Percentiles rank a stretch among this genome's conserved stretches.
Evolutionary conservation across 495 filamentous ascomycete genomes (phyloP).

Genomic region (Stereocaulon alpinum): DNA sequence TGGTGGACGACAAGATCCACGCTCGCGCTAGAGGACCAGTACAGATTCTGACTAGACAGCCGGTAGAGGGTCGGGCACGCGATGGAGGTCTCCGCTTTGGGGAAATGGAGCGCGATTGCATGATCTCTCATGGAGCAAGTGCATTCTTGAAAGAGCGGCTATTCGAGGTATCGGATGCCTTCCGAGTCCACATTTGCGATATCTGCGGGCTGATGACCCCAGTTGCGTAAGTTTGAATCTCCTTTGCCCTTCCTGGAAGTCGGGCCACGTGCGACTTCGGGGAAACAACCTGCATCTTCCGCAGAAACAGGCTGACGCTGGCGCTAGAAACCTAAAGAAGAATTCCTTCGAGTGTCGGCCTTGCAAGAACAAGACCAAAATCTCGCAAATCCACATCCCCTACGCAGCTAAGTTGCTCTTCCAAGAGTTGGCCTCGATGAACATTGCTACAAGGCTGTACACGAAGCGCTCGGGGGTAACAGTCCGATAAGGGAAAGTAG

Average conservation of each 20-base stretch:
- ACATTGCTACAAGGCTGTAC: slow-evolving; percentile 95
- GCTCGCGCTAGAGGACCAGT: slow-evolving; percentile 89
- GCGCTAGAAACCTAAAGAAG: slow-evolving; percentile 77
- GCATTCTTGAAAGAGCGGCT: slow-evolving; percentile 94
- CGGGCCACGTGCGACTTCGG: slow-evolving; percentile 5
- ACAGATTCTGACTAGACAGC: slow-evolving; percentile 94
- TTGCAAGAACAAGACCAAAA: slow-evolving; percentile 96
- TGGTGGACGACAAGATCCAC: slow-evolving; percentile 99
- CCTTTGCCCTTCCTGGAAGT: not conserved
- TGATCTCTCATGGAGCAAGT: slow-evolving; percentile 96
- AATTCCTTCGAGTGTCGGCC: slow-evolving; percentile 91
- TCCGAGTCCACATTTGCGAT: slow-evolving; percentile 95
- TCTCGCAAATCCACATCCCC: slow-evolving; percentile 93
- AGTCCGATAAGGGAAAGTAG: slow-evolving; percentile 37
- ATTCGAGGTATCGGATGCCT: slow-evolving; percentile 97
- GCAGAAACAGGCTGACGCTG: slow-evolving; percentile 22
- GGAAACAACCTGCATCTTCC: not conserved
- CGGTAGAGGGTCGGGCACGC: slow-evolving; percentile 94
- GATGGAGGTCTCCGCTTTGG: slow-evolving; percentile 98
- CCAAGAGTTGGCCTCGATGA: slow-evolving; percentile 96
- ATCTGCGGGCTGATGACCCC: slow-evolving; percentile 98
- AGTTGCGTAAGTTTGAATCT: slow-evolving; percentile 69
- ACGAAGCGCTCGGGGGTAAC: slow-evolving; percentile 68
- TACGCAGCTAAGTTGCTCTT: slow-evolving; percentile 98
- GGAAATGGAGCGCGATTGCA: slow-evolving; percentile 99